Evolutionary conservation across 2,329 filamentous ascomycete species (phyloP), one percentile per base, ranked within the genome.

Genomic region (Neonectria ditissima): DNA sequence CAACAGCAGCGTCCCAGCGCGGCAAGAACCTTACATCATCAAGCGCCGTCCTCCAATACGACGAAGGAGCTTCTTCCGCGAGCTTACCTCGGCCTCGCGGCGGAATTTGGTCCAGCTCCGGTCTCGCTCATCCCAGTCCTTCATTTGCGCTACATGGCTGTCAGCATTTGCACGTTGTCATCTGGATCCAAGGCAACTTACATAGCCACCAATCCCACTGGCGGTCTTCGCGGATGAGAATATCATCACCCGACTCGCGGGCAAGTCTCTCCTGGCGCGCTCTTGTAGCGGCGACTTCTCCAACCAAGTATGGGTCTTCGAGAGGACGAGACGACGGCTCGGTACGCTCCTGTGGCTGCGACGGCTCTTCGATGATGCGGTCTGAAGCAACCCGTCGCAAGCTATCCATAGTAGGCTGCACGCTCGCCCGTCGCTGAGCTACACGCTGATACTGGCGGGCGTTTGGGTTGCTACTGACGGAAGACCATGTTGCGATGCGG

Each of bases 261-360:
- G 82, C 82, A 28, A 90, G 75, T 65, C 89, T 81, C 72, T 87
- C 86, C n/a, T 79, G 77, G 45, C 87, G 81, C 8, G 88, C 87
- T 65, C 82, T 77, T 10, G 82, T 80, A 2, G 90, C 90, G 4
- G 89, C 89, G 54, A 83, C 83, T 77, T 91, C 89, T 34, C 90
- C 90, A 2, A 92, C 90, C 10, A 92, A 79, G 60, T 89, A 84
- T 0, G 89, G 89, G 68, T 92, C 90, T 76, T 92, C 90, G 18
- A 89, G 81, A 3, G 87, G 88, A 7, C 84, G 81, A 75, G 75
- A 51, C 71, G 69, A 34, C 24, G 63, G 37, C 28, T 70, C 58
- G 45, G 57, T 39, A 13, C 22, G 43, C 22, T 70, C 69, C 54
- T 65, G 61, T 30, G 60, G 66, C 54, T 66, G 61, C 24, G 60